Conservation (phyloP, 2,329 filamentous ascomycete species). For the Pezicula carpinea region DNA sequence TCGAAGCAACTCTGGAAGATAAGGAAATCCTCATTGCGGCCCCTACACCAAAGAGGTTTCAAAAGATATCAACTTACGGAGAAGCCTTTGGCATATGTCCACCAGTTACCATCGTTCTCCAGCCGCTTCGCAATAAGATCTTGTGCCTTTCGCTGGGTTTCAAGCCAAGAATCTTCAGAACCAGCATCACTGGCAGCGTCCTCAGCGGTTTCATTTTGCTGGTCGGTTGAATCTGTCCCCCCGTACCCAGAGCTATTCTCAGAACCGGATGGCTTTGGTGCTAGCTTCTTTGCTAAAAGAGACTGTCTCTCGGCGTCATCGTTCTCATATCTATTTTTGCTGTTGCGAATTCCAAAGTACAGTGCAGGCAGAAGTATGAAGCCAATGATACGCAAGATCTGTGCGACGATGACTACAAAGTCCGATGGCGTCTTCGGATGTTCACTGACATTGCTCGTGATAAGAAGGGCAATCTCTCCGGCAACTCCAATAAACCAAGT, state of each 20-base stretch:
- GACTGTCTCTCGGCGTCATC: conserved; percentile 55
- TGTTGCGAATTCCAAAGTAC: conserved; percentile 24
- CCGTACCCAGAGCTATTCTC: conserved; percentile 24
- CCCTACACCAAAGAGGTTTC: too few relatives aligned
- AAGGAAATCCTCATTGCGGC: too few relatives aligned
- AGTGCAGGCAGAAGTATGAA: conserved; percentile 32
- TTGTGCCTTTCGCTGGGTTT: conserved; percentile 45
- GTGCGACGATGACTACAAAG: conserved; percentile 17
- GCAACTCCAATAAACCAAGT: conserved; percentile 55
- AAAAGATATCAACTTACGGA: conserved; percentile 32
- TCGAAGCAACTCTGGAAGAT: too few relatives aligned
- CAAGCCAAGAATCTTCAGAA: conserved; percentile 51
- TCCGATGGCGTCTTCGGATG: conserved; percentile 19
- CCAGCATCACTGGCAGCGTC: conserved; percentile 27
- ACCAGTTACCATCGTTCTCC: conserved; percentile 72
- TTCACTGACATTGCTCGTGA: conserved; percentile 28
- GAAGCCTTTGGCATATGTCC: conserved; percentile 72
- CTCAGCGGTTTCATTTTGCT: conserved; percentile 16
- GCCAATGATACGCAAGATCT: conserved; percentile 24
- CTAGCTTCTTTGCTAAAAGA: conserved; percentile 43
- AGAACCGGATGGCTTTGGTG: conserved; percentile 24
- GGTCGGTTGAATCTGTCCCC: conserved; percentile 10
- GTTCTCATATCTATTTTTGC: conserved; percentile 27
- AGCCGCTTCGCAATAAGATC: conserved; percentile 63
- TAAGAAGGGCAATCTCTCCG: conserved; percentile 47